Evolutionary conservation across 23 red algal species (phyloP).

Genomic region (Cyanidiococcus yangmingshanensis): DNA sequence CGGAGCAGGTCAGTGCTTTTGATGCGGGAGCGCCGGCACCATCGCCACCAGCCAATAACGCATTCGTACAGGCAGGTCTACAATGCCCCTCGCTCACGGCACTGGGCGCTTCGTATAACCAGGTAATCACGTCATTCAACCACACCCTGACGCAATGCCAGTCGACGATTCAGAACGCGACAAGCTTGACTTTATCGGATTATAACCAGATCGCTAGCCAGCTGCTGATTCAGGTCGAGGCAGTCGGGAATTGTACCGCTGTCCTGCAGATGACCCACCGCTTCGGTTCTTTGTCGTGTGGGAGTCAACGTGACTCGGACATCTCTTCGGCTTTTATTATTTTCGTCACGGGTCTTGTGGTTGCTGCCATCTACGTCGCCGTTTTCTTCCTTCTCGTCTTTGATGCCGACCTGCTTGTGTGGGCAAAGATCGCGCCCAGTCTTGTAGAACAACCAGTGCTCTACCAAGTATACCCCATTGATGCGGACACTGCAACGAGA

Average conservation of each 20-base stretch:
- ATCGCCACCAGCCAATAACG: background rate
- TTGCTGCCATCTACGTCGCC: background rate
- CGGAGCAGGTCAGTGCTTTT: background rate
- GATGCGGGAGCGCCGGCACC: background rate
- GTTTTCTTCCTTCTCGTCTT: conserved; percentile 3
- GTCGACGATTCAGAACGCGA: background rate
- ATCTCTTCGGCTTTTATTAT: background rate
- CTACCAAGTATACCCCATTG: background rate
- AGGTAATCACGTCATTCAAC: background rate
- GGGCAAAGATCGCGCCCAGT: background rate
- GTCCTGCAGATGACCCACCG: background rate
- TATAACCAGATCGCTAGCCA: background rate
- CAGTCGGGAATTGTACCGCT: background rate
- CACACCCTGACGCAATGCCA: background rate
- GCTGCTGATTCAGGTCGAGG: background rate
- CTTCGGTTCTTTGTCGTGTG: background rate
- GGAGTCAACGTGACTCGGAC: background rate
- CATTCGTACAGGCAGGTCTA: background rate
- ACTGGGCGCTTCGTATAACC: background rate
- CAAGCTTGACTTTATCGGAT: background rate
- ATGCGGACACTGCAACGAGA: background rate
- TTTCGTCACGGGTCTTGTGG: background rate
- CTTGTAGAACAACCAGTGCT: background rate
- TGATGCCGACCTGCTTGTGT: conserved; percentile 17
- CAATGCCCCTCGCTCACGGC: background rate